Conservation (phyloP, 495 filamentous ascomycete genomes). For the Aspergillus nanangensis region DNA sequence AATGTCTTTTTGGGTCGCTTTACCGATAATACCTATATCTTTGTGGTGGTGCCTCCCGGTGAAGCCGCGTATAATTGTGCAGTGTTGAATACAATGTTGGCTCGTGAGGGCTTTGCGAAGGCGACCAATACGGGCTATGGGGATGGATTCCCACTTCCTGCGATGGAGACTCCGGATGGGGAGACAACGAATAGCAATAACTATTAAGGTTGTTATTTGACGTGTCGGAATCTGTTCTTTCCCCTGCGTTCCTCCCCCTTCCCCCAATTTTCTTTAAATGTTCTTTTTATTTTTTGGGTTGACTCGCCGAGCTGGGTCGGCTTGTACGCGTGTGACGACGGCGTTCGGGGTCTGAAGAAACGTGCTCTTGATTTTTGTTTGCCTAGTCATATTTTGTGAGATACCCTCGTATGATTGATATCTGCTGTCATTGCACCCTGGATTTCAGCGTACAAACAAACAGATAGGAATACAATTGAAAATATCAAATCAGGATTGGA, state of each 20-base stretch:
- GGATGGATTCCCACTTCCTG: conserved; percentile 42
- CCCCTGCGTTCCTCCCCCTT: background rate
- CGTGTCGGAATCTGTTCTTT: background rate
- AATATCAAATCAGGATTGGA: too few species aligned
- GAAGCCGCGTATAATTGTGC: conserved; percentile 86
- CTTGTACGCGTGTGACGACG: too few species aligned
- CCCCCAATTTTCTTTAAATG: background rate
- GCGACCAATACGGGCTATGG: conserved; percentile 33
- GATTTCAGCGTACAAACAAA: background rate
- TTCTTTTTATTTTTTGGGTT: background rate
- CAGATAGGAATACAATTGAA: too few species aligned
- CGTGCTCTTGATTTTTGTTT: background rate
- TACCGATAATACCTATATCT: conserved; percentile 94
- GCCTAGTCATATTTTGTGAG: background rate
- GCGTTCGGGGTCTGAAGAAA: too few species aligned
- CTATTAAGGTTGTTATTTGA: background rate
- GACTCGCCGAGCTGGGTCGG: too few species aligned
- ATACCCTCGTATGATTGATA: background rate
- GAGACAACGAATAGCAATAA: conserved; percentile 4
- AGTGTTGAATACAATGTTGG: conserved; percentile 81
- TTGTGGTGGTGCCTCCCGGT: conserved; percentile 82
- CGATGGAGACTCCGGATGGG: conserved; percentile 28
- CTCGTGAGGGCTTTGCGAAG: conserved; percentile 68
- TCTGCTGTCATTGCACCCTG: background rate
- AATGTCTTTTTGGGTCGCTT: conserved; percentile 89